phyloP scores from a whole-genome alignment of 345 rosid species.

The Jatropha curcas region DNA sequence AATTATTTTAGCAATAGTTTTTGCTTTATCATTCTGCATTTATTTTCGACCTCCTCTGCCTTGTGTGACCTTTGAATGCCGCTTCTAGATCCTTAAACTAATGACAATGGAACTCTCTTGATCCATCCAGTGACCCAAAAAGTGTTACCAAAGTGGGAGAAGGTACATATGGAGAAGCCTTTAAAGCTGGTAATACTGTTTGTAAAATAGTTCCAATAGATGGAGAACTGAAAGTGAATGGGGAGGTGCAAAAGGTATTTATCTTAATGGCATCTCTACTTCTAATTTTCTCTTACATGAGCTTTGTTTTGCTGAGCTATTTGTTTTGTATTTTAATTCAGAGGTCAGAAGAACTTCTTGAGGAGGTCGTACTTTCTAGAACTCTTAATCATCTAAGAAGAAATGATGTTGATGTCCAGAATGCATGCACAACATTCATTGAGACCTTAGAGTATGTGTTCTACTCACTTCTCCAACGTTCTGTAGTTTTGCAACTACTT shows the following conservation, averaged over 20 bases:
- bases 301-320: conserved; percentile 22
- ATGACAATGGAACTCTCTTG: conserved; percentile 26
- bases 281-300: conserved; percentile 3
- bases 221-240: conserved; percentile 83
- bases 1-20: background rate
- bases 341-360: conserved; percentile 94
- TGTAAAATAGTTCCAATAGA: conserved; percentile 97
- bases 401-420: conserved; percentile 31
- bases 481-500: background rate
- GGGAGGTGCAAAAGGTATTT: conserved; percentile 88
- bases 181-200: conserved; percentile 69
- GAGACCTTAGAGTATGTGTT: conserved; percentile 77
- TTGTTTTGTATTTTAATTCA: conserved; percentile 43
- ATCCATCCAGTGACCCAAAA: conserved; percentile 60
- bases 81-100: conserved; percentile 15
- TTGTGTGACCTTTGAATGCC: conserved; percentile 3
- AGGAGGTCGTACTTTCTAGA: conserved; percentile 83
- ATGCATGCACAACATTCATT: conserved; percentile 67
- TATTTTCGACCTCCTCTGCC: conserved; percentile 9
- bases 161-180: conserved; percentile 98
- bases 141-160: conserved; percentile 83
- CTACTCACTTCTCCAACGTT: background rate
- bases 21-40: conserved; percentile 1
- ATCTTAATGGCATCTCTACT: background rate
- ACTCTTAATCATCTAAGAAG: conserved; percentile 69